Base-by-base conservation (phyloP, 129 eudicot genomes). In the sunflower (Helianthus annuus) region DNA sequence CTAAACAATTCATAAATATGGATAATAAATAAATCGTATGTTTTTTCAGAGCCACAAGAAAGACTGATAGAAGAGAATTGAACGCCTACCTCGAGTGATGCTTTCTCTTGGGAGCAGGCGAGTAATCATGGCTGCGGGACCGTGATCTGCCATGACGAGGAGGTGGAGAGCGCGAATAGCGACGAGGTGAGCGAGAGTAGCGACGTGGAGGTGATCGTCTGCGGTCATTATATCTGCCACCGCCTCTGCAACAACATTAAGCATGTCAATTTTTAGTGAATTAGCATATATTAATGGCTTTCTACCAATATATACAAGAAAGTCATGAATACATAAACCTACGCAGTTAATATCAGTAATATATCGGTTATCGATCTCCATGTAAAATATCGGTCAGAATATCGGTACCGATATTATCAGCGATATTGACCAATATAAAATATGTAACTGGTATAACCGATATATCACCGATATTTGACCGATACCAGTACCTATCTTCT, bases 151-250 rank as follows among this genome's bases (percentile, higher is more conserved):
- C 67, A 59, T 44, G 13, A 32, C 76, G 68, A 7, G 76, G 68
- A 44, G 76, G 76, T n/a, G 76, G 68, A 27, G 76, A 72, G 5
- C 76, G 67, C 4, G 46, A 2, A 29, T 63, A 15, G 6, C 14
- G 32, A 24, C 42, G 57, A 22, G 40, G 56, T 24, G 71, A 14
- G 11, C 36, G 72, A 48, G 72, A 59, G 68, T 59, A 52, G 42
- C 62, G 73, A 59, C 76, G 68, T 4, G 76, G 76, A 0, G 76
- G 59, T 24, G 76, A 72, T 27, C 76, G 68, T 68, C 68, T 72
- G 59, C 76, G 76, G 8, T 72, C 76, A 46, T 4, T 72, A 15
- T 59, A 72, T 59, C 76, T 72, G 48, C 76, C 12, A 6, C 68
- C 48, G 4, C 76, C 64, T 72, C 76, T 72, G 76, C 58, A 8